Conservation (phyloP, 2,329 filamentous ascomycete genomes). For the Aspergillus aculeatus region DNA sequence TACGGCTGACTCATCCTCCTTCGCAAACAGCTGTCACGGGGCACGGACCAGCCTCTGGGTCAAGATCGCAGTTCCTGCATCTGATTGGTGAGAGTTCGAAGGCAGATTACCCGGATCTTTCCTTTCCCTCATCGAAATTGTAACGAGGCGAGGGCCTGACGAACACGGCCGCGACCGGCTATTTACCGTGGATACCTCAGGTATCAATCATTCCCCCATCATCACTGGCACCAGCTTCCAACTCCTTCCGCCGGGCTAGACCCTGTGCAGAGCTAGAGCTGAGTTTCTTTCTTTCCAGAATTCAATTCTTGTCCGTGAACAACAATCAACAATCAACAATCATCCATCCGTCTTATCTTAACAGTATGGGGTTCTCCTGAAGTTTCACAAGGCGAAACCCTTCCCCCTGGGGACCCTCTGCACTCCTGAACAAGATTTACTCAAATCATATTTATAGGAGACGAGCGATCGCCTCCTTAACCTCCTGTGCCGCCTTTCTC, state of each 20-base stretch:
- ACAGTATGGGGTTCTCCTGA: background rate
- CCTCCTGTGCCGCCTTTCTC: background rate
- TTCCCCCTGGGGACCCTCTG: background rate
- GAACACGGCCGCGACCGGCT: too few species aligned
- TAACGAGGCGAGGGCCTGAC: too few species aligned
- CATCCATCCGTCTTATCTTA: too few species aligned
- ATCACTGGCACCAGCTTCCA: background rate
- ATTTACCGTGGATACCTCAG: background rate
- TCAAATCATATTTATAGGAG: background rate
- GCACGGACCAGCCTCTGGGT: background rate
- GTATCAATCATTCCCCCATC: background rate
- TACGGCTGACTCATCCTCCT: background rate
- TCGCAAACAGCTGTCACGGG: background rate
- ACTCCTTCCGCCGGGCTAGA: background rate
- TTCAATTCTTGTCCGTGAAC: background rate
- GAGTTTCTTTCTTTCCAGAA: constrained; percentile 1
- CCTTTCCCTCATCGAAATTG: background rate
- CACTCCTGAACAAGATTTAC: background rate
- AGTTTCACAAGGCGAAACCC: background rate
- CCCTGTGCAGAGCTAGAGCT: background rate
- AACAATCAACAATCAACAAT: background rate
- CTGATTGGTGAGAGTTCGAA: background rate
- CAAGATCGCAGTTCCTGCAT: background rate
- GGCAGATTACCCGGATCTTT: background rate
- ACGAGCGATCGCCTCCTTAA: background rate